These are phyloP conservation scores for Eimeria brunetti DNA, from an alignment of 169 alveolate genomes.

Conservation along the genomic window DNA sequence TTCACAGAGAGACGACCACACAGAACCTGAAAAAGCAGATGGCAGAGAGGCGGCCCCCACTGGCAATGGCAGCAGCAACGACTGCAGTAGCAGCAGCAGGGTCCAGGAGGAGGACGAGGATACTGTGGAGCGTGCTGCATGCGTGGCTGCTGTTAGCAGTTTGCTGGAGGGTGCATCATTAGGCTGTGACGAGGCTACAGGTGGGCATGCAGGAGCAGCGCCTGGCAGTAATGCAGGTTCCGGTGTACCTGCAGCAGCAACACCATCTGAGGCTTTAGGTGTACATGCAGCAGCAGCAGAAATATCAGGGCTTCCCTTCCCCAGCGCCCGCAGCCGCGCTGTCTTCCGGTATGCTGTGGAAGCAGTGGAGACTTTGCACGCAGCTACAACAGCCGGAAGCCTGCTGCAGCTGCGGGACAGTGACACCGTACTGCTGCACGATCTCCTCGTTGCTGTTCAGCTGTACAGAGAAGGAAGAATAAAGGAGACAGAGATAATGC, in stretches of 20 bases:
- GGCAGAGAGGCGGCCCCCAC: neutral
- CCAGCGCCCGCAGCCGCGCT: slow-evolving; percentile 26
- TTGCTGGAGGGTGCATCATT: too few species aligned
- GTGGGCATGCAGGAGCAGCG: too few species aligned
- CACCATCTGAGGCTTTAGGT: neutral
- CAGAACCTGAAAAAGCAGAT: neutral
- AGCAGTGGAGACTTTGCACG: slow-evolving; percentile 22
- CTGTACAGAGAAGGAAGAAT: neutral
- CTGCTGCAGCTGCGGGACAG: neutral
- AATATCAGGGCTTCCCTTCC: slow-evolving; percentile 20
- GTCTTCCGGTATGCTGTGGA: slow-evolving; percentile 22
- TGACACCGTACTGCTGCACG: neutral
- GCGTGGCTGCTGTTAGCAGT: neutral
- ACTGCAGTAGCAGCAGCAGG: neutral
- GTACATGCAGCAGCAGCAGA: slow-evolving; percentile 11
- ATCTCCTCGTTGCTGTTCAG: neutral
- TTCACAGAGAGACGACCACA: neutral
- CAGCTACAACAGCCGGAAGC: neutral
- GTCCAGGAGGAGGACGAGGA: neutral
- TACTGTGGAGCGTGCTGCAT: neutral
- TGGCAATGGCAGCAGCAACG: neutral
- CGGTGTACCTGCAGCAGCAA: too few species aligned
- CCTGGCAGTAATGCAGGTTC: too few species aligned
- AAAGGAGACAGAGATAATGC: neutral
- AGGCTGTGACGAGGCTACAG: too few species aligned